Conservation (phyloP, 805 yeast genomes). For the Candida nanaspora region DNA sequence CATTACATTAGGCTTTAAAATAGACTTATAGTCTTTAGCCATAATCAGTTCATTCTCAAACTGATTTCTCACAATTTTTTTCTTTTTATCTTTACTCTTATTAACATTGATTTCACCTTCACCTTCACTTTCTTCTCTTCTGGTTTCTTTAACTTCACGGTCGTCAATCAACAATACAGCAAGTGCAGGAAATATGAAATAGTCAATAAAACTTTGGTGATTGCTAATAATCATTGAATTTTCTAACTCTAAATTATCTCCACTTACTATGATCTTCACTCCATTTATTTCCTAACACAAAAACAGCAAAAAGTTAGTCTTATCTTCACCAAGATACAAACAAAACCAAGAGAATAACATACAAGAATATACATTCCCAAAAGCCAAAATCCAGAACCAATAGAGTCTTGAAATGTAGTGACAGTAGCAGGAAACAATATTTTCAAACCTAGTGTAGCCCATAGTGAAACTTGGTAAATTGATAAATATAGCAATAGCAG, state of each 20-base stretch:
- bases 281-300: conserved; percentile 26
- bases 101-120: conserved; percentile 3
- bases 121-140: conserved; percentile 2
- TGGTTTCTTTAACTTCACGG: conserved; percentile 2
- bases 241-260: conserved; percentile 35
- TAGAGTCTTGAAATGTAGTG: conserved; percentile 5
- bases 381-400: conserved; percentile 22
- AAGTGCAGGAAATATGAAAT: conserved; percentile 41
- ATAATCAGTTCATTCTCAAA: conserved; percentile 8
- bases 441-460: conserved; percentile 11
- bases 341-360: conserved; percentile 3
- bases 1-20: conserved; percentile 34
- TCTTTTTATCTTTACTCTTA: conserved; percentile 2
- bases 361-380: conserved; percentile 23
- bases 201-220: conserved; percentile 66
- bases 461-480: conserved; percentile 13
- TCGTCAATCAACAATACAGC: conserved; percentile 21
- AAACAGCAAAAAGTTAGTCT: too few relatives aligned
- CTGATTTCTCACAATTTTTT: conserved; percentile 3
- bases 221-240: conserved; percentile 37
- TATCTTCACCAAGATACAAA: too few relatives aligned
- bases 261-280: conserved; percentile 32
- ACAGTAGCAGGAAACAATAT: conserved; percentile 10
- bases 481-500: conserved; percentile 3
- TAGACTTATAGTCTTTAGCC: conserved; percentile 20